These are phyloP conservation scores for Alternaria panax DNA, from an alignment of 2,329 filamentous ascomycete genomes.

Conservation along the genomic window DNA sequence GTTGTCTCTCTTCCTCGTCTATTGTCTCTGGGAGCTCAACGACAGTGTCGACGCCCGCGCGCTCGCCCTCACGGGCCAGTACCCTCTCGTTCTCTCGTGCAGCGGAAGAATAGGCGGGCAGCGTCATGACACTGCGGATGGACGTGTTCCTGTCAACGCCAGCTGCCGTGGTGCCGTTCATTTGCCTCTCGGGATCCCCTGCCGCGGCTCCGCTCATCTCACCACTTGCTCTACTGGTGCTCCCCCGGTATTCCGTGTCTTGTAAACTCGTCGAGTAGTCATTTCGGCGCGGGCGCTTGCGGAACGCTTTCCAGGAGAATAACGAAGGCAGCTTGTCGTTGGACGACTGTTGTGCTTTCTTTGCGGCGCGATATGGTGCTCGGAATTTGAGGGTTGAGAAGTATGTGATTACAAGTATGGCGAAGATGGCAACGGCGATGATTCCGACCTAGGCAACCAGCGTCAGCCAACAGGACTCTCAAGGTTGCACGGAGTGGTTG, in stretches of 20 bases:
- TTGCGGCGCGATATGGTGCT: conserved; percentile 18
- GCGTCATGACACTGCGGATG: conserved; percentile 90
- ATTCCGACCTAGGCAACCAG: conserved; percentile 32
- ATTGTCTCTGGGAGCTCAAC: conserved; percentile 82
- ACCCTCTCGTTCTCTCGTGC: conserved; percentile 80
- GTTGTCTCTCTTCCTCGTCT: conserved; percentile 77
- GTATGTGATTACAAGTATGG: conserved; percentile 44
- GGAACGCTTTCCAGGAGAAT: conserved; percentile 41
- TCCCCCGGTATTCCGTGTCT: conserved; percentile 40
- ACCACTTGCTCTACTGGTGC: conserved; percentile 29
- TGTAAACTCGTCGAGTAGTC: conserved; percentile 47
- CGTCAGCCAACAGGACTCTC: conserved; percentile 20
- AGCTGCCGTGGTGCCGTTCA: conserved; percentile 39
- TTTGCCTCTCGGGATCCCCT: conserved; percentile 37
- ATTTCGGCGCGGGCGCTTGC: conserved; percentile 36
- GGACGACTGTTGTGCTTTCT: conserved; percentile 19
- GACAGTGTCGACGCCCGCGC: conserved; percentile 89
- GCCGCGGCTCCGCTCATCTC: conserved; percentile 41
- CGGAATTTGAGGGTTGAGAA: conserved; percentile 38
- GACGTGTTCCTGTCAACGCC: conserved; percentile 82
- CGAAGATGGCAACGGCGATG: conserved; percentile 39
- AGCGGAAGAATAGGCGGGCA: conserved; percentile 81
- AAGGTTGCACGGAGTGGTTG: background rate
- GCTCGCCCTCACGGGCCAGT: conserved; percentile 86
- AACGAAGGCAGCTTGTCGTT: conserved; percentile 41